Base-by-base conservation (phyloP, 495 filamentous ascomycete species). In the Pseudomonodictys pantanalensis region DNA sequence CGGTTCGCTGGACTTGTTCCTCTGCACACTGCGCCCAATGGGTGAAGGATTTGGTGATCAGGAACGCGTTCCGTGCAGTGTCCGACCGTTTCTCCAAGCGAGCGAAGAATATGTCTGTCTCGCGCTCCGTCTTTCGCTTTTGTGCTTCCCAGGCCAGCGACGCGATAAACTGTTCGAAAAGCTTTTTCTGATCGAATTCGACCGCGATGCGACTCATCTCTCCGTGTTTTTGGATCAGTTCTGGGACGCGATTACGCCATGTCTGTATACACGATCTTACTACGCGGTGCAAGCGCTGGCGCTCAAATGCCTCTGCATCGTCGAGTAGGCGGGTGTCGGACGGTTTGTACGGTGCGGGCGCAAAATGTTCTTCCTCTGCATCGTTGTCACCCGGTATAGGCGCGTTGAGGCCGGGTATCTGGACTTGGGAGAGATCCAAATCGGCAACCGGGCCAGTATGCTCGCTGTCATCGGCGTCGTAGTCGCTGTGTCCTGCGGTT, bases 41-140 rank as follows among this genome's bases (percentile, higher is more conserved):
- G 3, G 81, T 81, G 62, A 91, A 89, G 2, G 86, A 84, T 69
- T 86, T 87, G 1, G 82, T 83, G 60, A 91, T 71, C 26, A 90
- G 73, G 66, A 84, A 84, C 20, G 89, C 66, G 66, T 87, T 79
- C 46, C 86, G 79, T 22, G 86, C 84, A 56, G 79, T 80, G 17
- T 69, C 76, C 25, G 86, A 84, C 51, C 85, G 78, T 62, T 74
- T 75, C 61, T 88, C 84, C 1, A 86, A 67, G 22, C 81, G 81
- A 24, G 78, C 76, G 56, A 83, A 86, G 38, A 86, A 86, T n/a
- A 76, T 72, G 47, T 85, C 79, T 1, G 81, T 84, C 54, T 80
- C 78, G 22, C 58, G 69, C 9, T 60, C 68, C 56, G 80, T 76
- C 3, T 75, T 77, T 49, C 76, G 80, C 2, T 76, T 68, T 43